These are phyloP conservation scores for Fusarium mangiferae DNA, from an alignment of 2,329 filamentous ascomycete species.

Conservation along the genomic window DNA sequence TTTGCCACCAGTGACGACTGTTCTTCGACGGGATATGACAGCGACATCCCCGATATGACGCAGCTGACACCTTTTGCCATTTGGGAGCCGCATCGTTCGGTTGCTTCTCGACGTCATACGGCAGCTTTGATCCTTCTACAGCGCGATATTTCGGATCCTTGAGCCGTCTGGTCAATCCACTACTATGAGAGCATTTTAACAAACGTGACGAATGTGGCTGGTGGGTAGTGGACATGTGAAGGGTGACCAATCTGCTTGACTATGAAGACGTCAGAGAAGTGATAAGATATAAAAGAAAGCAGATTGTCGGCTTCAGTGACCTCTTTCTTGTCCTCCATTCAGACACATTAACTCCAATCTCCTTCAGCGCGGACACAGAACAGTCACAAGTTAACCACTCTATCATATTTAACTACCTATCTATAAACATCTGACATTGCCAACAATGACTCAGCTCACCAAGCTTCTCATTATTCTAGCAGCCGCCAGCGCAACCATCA, in stretches of 20 bases:
- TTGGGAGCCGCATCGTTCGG: fast-evolving
- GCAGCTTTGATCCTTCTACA: neutral
- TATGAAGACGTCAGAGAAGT: neutral
- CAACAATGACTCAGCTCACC: neutral
- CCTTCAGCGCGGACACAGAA: neutral
- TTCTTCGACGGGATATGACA: neutral
- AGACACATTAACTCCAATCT: neutral
- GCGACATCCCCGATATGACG: neutral
- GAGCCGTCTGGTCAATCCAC: neutral
- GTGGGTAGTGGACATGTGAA: neutral
- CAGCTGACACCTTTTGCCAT: neutral
- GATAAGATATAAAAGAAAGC: neutral
- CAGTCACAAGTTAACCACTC: neutral
- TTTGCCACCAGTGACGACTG: neutral
- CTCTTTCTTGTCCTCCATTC: fast-evolving
- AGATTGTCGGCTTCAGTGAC: fast-evolving
- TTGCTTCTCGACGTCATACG: neutral
- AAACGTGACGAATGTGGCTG: neutral
- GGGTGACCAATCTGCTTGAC: fast-evolving
- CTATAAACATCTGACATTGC: neutral
- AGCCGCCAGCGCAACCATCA: neutral
- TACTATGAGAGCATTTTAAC: neutral
- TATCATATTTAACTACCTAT: neutral
- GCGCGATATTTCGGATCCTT: neutral
- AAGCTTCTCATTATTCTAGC: neutral